Evolutionary conservation across 192 early-diverging fungal species (phyloP).

Genomic region (Umbelopsis sp.): DNA sequence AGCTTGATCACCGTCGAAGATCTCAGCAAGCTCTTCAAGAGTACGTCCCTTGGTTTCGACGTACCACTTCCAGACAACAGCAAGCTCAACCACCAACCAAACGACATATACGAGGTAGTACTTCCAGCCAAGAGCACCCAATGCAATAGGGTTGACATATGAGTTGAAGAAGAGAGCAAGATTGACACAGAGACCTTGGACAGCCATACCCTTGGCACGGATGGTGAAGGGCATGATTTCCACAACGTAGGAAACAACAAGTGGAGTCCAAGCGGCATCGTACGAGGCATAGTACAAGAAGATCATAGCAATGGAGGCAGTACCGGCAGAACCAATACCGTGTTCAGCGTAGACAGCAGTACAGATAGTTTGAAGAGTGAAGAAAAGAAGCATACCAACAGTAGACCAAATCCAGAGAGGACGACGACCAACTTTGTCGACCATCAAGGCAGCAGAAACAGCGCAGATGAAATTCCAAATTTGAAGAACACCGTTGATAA

Average conservation of each 20-base stretch:
- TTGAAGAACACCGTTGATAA: conserved; percentile 23
- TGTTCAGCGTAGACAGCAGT: conserved; percentile 14
- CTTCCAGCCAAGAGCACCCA: conserved; percentile 21
- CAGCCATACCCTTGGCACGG: conserved; percentile 27
- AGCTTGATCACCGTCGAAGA: conserved; percentile 25
- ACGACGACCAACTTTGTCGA: conserved; percentile 22
- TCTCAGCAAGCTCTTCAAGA: conserved; percentile 65
- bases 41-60: conserved; percentile 78
- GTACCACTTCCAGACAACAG: conserved; percentile 23
- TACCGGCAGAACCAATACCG: neutral
- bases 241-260: conserved; percentile 20
- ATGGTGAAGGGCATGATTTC: conserved; percentile 27
- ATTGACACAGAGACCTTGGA: conserved; percentile 26
- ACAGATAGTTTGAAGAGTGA: conserved; percentile 18
- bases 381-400: conserved; percentile 18
- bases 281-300: conserved; percentile 17
- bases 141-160: conserved; percentile 18
- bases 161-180: conserved; percentile 25
- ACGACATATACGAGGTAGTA: conserved; percentile 19
- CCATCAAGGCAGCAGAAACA: conserved; percentile 6
- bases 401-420: conserved; percentile 17
- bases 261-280: conserved; percentile 21
- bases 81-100: conserved; percentile 17
- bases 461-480: conserved; percentile 24
- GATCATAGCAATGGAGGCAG: conserved; percentile 23